Evolutionary conservation across 2,329 filamentous ascomycete species (phyloP).

Genomic region (Trichoderma hamatum): DNA sequence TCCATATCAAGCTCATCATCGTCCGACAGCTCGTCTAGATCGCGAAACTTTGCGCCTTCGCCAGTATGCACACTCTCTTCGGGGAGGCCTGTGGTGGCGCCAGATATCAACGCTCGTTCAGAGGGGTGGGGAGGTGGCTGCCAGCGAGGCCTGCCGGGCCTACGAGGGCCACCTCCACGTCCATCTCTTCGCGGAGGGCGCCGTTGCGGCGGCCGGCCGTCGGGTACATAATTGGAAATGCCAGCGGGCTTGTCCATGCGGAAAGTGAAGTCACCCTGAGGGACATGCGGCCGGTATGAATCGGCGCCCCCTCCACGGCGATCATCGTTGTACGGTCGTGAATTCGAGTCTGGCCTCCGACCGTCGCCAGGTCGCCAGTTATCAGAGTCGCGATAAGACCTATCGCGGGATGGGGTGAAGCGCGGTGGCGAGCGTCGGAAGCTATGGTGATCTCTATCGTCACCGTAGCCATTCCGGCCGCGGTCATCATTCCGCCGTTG

Average conservation of each 20-base stretch:
- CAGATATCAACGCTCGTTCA: constrained; percentile 54
- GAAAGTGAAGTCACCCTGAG: constrained; percentile 59
- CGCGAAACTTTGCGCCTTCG: constrained; percentile 54
- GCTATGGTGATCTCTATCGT: constrained; percentile 27
- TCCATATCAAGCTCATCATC: constrained; percentile 68
- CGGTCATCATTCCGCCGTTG: constrained; percentile 25
- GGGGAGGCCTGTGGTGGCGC: constrained; percentile 45
- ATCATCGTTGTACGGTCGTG: constrained; percentile 33
- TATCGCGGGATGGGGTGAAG: constrained; percentile 26
- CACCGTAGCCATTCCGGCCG: constrained; percentile 26
- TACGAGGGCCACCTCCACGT: constrained; percentile 34
- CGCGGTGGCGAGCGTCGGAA: constrained; percentile 24
- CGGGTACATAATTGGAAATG: constrained; percentile 42
- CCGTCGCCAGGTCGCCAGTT: constrained; percentile 38
- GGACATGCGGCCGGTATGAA: constrained; percentile 40
- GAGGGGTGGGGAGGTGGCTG: constrained; percentile 47
- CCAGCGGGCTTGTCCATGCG: constrained; percentile 56
- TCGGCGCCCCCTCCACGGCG: constrained; percentile 31
- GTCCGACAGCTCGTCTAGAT: constrained; percentile 62
- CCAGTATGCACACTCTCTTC: constrained; percentile 53
- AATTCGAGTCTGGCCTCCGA: constrained; percentile 31
- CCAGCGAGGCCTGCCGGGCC: constrained; percentile 39
- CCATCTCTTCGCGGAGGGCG: constrained; percentile 34
- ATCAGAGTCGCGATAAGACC: constrained; percentile 34
- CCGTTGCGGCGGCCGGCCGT: constrained; percentile 30